Evolutionary conservation across 306 rosid species (phyloP).

Genomic region (Quercus glauca): DNA sequence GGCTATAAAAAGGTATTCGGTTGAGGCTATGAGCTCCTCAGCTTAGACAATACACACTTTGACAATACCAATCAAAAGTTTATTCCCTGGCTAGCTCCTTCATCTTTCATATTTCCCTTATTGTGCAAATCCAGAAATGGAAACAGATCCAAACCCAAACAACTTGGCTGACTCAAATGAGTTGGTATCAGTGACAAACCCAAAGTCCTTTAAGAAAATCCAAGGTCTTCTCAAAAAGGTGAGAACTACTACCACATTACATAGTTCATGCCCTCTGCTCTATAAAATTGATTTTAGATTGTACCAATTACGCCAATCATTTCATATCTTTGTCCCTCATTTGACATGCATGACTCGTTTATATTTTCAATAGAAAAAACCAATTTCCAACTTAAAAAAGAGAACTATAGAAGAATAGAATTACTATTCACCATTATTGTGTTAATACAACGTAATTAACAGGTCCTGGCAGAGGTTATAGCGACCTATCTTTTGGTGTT

Average conservation of each 20-base stretch:
- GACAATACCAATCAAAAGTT: background rate
- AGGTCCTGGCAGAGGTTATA: slow-evolving; percentile 74
- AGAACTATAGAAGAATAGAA: background rate
- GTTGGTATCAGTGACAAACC: slow-evolving; percentile 9
- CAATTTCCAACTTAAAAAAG: background rate
- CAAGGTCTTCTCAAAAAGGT: slow-evolving; percentile 38
- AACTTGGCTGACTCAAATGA: slow-evolving; percentile 12
- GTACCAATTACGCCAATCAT: too few relatives aligned
- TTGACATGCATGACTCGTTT: background rate
- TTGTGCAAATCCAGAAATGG: slow-evolving; percentile 15
- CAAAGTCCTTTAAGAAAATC: background rate
- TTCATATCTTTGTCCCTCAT: background rate
- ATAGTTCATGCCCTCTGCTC: too few relatives aligned
- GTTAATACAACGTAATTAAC: background rate
- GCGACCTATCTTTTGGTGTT: slow-evolving; percentile 76
- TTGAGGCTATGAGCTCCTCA: background rate
- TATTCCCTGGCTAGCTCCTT: background rate
- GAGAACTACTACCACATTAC: background rate
- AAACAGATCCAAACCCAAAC: slow-evolving; percentile 1
- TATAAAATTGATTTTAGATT: too few relatives aligned
- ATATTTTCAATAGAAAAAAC: background rate
- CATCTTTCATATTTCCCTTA: background rate
- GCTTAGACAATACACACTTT: background rate
- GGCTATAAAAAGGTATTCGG: background rate
- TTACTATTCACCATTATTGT: background rate